A percentile compares a stretch with the other conserved stretches of the same genome.
These are phyloP conservation scores for Theileria orientalis DNA, from an alignment of 169 alveolate genomes.

Conservation along the genomic window DNA sequence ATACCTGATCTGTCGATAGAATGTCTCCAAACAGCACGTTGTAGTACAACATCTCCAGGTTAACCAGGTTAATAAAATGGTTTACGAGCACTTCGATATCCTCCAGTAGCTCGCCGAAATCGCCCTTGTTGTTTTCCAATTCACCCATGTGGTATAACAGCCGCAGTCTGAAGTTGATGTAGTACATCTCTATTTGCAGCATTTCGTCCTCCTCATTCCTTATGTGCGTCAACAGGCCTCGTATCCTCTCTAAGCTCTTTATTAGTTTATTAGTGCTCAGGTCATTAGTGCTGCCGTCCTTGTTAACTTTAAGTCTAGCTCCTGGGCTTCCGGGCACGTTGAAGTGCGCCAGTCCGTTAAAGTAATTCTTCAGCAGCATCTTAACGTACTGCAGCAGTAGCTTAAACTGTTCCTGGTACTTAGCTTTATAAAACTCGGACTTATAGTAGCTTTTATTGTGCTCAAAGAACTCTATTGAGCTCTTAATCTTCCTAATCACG, in stretches of 20 bases:
- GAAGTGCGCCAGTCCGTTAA: background rate
- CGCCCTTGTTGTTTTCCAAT: background rate
- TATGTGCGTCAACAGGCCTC: too few species aligned
- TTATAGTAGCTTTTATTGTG: conserved; percentile 2
- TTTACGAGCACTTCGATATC: background rate
- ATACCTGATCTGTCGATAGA: too few species aligned
- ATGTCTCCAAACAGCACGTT: background rate
- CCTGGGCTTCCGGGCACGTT: background rate
- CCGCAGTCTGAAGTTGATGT: too few species aligned
- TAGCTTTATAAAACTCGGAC: background rate
- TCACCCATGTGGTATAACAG: too few species aligned
- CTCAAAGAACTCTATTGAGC: background rate
- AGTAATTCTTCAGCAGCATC: background rate
- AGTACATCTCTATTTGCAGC: background rate
- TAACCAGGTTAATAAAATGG: too few species aligned
- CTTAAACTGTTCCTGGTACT: conserved; percentile 1
- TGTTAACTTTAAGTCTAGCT: background rate
- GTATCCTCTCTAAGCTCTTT: background rate
- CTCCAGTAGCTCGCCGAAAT: background rate
- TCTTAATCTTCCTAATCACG: background rate
- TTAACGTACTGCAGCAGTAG: background rate
- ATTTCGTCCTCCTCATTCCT: background rate
- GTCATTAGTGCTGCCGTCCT: background rate
- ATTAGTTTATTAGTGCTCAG: background rate
- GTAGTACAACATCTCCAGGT: background rate